Evolutionary conservation across 1,139 yeast genomes (phyloP).

Genomic region (Suhomyces coccinellae): DNA sequence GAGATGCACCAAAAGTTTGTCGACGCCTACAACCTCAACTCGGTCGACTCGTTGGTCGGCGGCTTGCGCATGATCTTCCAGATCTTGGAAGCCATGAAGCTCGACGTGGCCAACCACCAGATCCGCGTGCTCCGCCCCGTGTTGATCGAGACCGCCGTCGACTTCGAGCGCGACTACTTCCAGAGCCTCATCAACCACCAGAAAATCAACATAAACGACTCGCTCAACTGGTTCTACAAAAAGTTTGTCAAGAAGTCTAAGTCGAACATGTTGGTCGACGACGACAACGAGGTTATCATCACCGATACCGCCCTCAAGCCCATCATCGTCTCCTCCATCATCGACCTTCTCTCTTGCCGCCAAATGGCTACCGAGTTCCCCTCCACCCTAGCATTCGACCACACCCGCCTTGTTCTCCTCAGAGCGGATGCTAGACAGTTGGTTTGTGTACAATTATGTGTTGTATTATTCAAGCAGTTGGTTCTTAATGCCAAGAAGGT

Average conservation of each 20-base stretch:
- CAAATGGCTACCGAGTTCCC: conserved; percentile 85
- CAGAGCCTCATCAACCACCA: conserved; percentile 66
- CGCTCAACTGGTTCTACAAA: conserved; percentile 69
- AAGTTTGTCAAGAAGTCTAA: conserved; percentile 30
- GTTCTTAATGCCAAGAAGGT: conserved; percentile 40
- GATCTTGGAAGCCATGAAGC: conserved; percentile 91
- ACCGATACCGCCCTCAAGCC: conserved; percentile 30
- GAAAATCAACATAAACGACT: conserved; percentile 64
- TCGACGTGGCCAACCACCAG: conserved; percentile 94
- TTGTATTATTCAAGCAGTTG: conserved; percentile 71
- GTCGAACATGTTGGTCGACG: conserved; percentile 13
- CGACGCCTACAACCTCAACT: conserved; percentile 55
- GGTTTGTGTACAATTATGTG: conserved; percentile 76
- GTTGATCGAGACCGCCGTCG: conserved; percentile 84
- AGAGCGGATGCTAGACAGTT: conserved; percentile 86
- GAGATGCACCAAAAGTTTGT: conserved; percentile 74
- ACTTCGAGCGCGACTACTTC: conserved; percentile 87
- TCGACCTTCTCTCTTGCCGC: conserved; percentile 71
- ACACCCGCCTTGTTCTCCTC: conserved; percentile 70
- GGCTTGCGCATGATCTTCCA: conserved; percentile 81
- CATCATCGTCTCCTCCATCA: conserved; percentile 49
- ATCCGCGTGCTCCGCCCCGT: conserved; percentile 83
- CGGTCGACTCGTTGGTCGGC: conserved; percentile 62
- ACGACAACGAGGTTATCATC: conserved; percentile 15
- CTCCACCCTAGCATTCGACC: conserved; percentile 83